Base-by-base conservation (phyloP, 768 basidiomycete species). In the Macrolepiota albuminosa region DNA sequence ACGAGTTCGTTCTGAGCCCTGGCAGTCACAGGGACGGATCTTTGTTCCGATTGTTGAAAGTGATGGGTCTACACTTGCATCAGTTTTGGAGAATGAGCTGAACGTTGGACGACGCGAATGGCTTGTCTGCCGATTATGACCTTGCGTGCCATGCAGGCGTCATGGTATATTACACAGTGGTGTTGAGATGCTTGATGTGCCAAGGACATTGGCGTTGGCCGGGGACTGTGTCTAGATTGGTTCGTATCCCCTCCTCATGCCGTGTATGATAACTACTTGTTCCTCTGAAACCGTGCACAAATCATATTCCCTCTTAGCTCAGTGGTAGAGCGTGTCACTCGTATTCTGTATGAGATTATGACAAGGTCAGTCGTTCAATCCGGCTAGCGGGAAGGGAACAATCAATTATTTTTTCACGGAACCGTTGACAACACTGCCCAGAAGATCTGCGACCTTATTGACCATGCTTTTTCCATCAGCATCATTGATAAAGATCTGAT, bases 91-190 rank as follows among this genome's bases (percentile, higher is more conserved):
- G 7, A 61, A 61, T 0, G 77, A 81, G 56, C 57, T 66, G 33
- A 80, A 81, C 61, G 68, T 74, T 11, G 69, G 72, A 11, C 71
- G 79, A 36, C 80, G 79, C 63, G 68, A 82, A 82, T 50, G 61
- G 65, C 50, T 74, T 80, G 21, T 81, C 82, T 61, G 75, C 66
- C 1, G 74, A 75, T 62, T 75, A 69, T 61, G 82, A 83, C 67
- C 65, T 58, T 29, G 57, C 74, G 75, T 63, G 75, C 75, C 40
- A 77, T 71, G 68, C 71, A 71, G 49, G 34, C 6, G 34, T 6
- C 29, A 29, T 29, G 29, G 29, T 29, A 4, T n/a, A 34, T 39
- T 63, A 21, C 56, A 56, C n/a, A 63, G 62, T 39, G 59, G 56
- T 14, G 33, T 39, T 2, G 16, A 53, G 21, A 49, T 16, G 1